Conservation (phyloP, 1,139 yeast species). For the Pneumocystis canis region DNA sequence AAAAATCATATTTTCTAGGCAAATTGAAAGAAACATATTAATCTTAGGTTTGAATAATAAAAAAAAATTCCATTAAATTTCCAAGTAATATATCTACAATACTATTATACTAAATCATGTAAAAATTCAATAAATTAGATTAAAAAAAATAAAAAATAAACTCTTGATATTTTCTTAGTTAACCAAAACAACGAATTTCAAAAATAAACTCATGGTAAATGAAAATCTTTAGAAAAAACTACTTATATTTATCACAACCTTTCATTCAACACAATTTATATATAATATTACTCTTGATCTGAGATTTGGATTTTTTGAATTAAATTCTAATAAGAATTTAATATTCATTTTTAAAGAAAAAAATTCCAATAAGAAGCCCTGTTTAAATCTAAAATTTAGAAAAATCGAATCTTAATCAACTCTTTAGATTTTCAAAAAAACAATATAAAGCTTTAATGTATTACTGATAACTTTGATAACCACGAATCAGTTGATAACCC, state of each 20-base stretch:
- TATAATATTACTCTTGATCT: constrained; percentile 58
- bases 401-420: constrained; percentile 64
- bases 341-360: constrained; percentile 65
- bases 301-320: constrained; percentile 48
- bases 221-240: constrained; percentile 7
- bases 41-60: neutral
- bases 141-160: constrained; percentile 69
- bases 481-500: neutral
- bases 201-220: constrained; percentile 2
- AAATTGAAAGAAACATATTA: neutral
- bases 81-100: constrained; percentile 50
- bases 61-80: constrained; percentile 8
- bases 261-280: constrained; percentile 35
- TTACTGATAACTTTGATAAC: neutral
- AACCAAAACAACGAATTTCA: neutral
- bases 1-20: neutral
- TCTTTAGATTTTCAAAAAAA: constrained; percentile 34
- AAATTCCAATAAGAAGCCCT: constrained; percentile 36
- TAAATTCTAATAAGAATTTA: constrained; percentile 73
- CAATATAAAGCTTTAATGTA: neutral
- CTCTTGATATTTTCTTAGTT: constrained; percentile 20
- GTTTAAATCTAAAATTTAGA: constrained; percentile 55
- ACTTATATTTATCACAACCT: constrained; percentile 42
- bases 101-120: constrained; percentile 44
- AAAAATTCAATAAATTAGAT: constrained; percentile 45